Base-by-base conservation (phyloP, 1,284 basidiomycete species). In the Trichosporon sp. region DNA sequence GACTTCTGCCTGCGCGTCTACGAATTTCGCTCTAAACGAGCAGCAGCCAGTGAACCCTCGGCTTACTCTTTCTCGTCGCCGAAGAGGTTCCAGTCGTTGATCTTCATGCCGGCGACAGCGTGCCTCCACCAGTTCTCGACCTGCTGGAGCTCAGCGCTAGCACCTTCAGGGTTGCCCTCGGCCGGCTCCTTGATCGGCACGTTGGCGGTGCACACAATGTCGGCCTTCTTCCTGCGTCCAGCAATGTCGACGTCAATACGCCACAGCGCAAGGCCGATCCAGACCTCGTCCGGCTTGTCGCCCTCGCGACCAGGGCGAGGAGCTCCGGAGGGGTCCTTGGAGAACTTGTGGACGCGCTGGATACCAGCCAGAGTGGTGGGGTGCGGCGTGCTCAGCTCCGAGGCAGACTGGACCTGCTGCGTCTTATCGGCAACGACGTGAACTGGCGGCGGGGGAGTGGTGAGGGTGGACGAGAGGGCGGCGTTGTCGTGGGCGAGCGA, bases 401-500 rank as follows among this genome's bases (percentile, higher is more conserved):
- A 62, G 27, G 56, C 25, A 1, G 63, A 59, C 19, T 40, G 7
- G 5, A 56, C 59, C 11, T 10, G 27, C 52, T 59, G 56, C 14
- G 60, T 49, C 68, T 37, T 21, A 10, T 59, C 63, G 58, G 60
- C 46, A 2, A 60, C 66, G 23, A 58, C 68, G 23, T 62, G 69
- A 57, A 33, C 67, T 32, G 63, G 59, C 23, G 74, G 75, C 60
- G 65, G 44, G 29, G 74, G 62, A 56, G 66, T 63, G 74, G 75
- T 60, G 19, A 91, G 83, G 9, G 78, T 74, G 11, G 84, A 79
- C 11, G 82, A 82, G 54, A 80, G 73, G 1, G 95, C 91, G 29
- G 85, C 84, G 76, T 97, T 98, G 82, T 99, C 95, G 74, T 97
- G 88, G 11, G 94, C 95, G 44, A 98, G 80, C 0, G 93, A 89